Percentiles rank a stretch among this genome's conserved stretches.
Conservation (phyloP, 2,329 filamentous ascomycete species). For the Aurifilum marmelostoma region DNA sequence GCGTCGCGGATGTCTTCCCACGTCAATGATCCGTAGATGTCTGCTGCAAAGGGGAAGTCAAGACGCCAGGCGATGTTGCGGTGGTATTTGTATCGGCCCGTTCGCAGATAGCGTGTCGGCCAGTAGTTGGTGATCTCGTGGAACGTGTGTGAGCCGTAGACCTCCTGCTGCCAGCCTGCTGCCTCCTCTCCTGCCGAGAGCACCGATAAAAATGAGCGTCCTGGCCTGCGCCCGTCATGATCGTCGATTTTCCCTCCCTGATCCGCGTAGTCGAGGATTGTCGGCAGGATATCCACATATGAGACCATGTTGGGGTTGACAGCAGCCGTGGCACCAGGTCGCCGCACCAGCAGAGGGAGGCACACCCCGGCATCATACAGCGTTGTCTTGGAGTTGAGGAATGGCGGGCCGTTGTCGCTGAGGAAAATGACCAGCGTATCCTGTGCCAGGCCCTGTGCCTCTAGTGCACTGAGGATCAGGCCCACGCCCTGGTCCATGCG, state of each 20-base stretch:
- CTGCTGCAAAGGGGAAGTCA: slow-evolving; percentile 52
- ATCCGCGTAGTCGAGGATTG: slow-evolving; percentile 45
- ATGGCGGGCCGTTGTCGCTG: slow-evolving; percentile 53
- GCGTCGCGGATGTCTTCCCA: slow-evolving; percentile 51
- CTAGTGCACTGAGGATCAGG: slow-evolving; percentile 36
- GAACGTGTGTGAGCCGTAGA: slow-evolving; percentile 56
- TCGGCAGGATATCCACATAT: slow-evolving; percentile 51
- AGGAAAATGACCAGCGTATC: slow-evolving; percentile 50
- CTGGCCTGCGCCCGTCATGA: no score
- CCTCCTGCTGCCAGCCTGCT: slow-evolving; percentile 21
- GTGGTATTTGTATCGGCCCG: slow-evolving; percentile 50
- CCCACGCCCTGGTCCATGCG: slow-evolving; percentile 48
- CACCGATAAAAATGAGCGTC: slow-evolving; percentile 39
- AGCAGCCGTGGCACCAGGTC: slow-evolving; percentile 36
- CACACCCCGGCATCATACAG: slow-evolving; percentile 51
- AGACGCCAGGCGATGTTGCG: slow-evolving; percentile 53
- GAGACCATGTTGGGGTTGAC: slow-evolving; percentile 49
- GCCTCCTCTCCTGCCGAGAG: no score
- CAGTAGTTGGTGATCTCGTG: slow-evolving; percentile 55
- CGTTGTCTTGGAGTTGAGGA: slow-evolving; percentile 56
- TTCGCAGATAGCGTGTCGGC: slow-evolving; percentile 51
- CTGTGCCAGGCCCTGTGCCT: slow-evolving; percentile 36
- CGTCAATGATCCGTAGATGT: slow-evolving; percentile 48
- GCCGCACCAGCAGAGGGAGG: slow-evolving; percentile 46
- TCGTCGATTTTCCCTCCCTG: background rate